These are phyloP conservation scores for Spinacia oleracea DNA, from an alignment of 179 eudicot species.

Conservation along the genomic window DNA sequence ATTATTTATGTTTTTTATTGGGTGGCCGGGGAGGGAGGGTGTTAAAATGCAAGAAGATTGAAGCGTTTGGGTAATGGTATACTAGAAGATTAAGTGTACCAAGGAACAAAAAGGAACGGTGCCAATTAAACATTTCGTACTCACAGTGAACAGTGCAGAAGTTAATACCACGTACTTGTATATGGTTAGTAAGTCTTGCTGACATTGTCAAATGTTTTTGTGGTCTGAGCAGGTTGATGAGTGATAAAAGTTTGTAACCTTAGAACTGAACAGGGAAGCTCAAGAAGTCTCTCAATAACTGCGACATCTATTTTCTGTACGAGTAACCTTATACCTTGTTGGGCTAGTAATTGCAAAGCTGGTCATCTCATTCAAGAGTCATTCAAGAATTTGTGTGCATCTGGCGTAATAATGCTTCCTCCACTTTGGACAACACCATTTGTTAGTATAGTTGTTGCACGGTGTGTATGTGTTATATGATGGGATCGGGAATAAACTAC, in stretches of 20 bases:
- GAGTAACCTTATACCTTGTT: background rate
- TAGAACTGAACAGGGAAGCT: background rate
- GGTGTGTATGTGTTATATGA: background rate
- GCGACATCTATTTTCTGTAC: conserved; percentile 7
- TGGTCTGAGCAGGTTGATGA: conserved; percentile 26
- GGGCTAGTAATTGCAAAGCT: conserved; percentile 4
- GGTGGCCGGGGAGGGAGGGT: too few species aligned
- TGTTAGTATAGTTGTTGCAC: background rate
- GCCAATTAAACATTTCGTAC: too few species aligned
- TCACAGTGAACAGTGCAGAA: background rate
- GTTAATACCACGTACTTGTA: too few species aligned
- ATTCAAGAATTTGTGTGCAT: background rate
- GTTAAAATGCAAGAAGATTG: too few species aligned
- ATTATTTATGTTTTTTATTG: too few species aligned
- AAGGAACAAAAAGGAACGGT: too few species aligned
- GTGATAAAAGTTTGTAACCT: background rate
- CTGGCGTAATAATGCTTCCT: background rate
- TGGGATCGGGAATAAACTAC: background rate
- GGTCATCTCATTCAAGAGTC: background rate
- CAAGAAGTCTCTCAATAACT: background rate
- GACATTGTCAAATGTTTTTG: background rate
- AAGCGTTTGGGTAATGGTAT: too few species aligned
- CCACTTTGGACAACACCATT: too few species aligned
- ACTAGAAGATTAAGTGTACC: too few species aligned
- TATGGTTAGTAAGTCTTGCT: background rate